These are phyloP conservation scores for Diplodia intermedia DNA, from an alignment of 2,329 filamentous ascomycete genomes.

Conservation along the genomic window DNA sequence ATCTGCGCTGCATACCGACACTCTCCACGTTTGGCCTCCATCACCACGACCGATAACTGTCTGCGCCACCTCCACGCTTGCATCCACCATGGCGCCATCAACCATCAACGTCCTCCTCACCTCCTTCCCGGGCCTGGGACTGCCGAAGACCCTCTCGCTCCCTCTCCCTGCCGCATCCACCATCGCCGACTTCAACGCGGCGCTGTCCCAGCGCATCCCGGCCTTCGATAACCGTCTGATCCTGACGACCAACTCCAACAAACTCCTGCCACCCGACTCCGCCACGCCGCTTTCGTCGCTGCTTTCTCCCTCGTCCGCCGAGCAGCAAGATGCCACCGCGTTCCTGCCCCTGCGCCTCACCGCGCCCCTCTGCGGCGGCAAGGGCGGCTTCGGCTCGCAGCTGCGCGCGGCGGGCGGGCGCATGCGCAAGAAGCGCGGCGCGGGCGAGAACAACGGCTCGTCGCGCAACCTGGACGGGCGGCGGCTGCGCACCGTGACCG, in stretches of 20 bases:
- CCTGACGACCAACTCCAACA: conserved; percentile 82
- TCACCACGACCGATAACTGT: not conserved
- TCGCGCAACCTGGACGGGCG: conserved; percentile 93
- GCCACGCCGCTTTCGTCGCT: conserved; percentile 65
- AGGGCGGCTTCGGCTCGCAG: conserved; percentile 97
- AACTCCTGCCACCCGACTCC: conserved; percentile 66
- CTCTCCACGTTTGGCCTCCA: too few species aligned
- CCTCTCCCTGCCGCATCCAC: conserved; percentile 70
- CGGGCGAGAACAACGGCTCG: conserved; percentile 84
- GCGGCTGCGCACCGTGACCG: conserved; percentile 86
- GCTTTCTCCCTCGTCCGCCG: conserved; percentile 54
- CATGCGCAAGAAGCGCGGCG: conserved; percentile 90
- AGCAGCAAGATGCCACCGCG: conserved; percentile 60
- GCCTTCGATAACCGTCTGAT: conserved; percentile 67
- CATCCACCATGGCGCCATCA: conserved; percentile 60
- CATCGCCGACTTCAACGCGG: conserved; percentile 73
- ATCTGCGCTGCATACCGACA: not conserved
- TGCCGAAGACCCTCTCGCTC: conserved; percentile 84
- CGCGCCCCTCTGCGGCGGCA: conserved; percentile 84
- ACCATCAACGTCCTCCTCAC: conserved; percentile 83
- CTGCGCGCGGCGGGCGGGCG: conserved; percentile 94
- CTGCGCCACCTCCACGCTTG: not conserved
- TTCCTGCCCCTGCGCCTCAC: conserved; percentile 85
- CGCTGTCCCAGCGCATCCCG: conserved; percentile 64
- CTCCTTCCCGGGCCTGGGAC: conserved; percentile 80